Base-by-base conservation (phyloP, 495 filamentous ascomycete genomes). In the Letharia lupina region DNA sequence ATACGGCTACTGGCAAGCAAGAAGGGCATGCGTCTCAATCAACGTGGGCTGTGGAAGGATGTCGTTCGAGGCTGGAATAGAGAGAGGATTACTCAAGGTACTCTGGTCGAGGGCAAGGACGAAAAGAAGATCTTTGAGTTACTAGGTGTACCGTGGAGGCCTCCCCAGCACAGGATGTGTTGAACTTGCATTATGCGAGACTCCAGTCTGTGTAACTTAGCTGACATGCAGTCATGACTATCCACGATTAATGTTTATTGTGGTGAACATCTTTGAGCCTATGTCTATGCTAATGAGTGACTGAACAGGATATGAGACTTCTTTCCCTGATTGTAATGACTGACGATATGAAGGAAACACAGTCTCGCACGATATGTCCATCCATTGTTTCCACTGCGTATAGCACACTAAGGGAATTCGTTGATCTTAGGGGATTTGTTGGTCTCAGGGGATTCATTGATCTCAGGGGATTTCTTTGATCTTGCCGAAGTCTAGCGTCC, bases 71-170 rank as follows among this genome's bases (percentile, higher is more conserved):
- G 82, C 2, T 76, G 72, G 42, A 81, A 80, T 4, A 73, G 85
- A 63, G 77, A 75, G 52, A 90, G 88, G 75, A 57, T 90, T n/a
- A 91, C 81, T n/a, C 79, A 87, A 52, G 91, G 89, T 0, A 83
- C 80, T 59, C 72, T 96, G 69, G 70, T 96, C 4, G 93, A 96
- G 76, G 86, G 88, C 2, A 78, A 80, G 44, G 84, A 89, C 70
- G 93, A 98, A 80, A 87, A 80, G 76, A 83, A 81, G 68, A 98
- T 97, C 52, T 97, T 98, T 74, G 86, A 89, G 79, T 78, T 90
- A 33, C 77, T 98, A 54, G 91, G 89, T 8, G 91, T 98, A 48
- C 88, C 91, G 23, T 98, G 92, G 89, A 84, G 94, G 68, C 84
- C 87, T 70, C 91, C 92, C 6, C 81, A 87, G 73, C 85, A 96